phyloP scores from a whole-genome alignment of 176 grass and related monocot species.

The Carex parvula region DNA sequence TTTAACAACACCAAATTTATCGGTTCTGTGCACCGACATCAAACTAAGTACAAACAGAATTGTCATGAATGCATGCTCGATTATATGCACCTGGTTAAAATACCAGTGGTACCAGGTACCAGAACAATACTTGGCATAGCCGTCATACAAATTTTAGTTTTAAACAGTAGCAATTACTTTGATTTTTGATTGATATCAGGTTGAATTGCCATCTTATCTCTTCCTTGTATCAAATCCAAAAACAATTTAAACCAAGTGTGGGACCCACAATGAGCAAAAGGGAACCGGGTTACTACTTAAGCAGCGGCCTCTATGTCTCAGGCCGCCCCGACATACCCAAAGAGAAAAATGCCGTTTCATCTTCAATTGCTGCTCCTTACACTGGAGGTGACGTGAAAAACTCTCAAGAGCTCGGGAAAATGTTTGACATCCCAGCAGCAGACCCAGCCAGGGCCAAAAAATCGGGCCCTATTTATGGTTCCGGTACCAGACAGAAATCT shows the following conservation, averaged over 20 bases:
- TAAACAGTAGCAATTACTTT: background rate
- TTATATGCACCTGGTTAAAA: background rate
- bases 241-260: background rate
- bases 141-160: background rate
- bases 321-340: conserved; percentile 76
- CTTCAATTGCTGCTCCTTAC: conserved; percentile 79
- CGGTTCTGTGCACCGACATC: background rate
- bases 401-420: conserved; percentile 80
- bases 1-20: background rate
- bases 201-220: background rate
- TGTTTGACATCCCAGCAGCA: conserved; percentile 55
- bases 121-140: background rate
- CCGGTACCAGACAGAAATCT: conserved; percentile 33
- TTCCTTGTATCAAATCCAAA: background rate
- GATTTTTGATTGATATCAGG: background rate
- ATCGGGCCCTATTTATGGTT: conserved; percentile 35
- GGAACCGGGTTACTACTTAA: conserved; percentile 90
- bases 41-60: background rate
- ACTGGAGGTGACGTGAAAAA: conserved; percentile 85
- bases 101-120: background rate
- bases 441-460: conserved; percentile 20
- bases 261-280: conserved; percentile 59
- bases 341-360: conserved; percentile 65
- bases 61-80: background rate
- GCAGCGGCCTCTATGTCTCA: conserved; percentile 91